Base-by-base conservation (phyloP, 2,329 filamentous ascomycete genomes). In the Metarhizium sp. region DNA sequence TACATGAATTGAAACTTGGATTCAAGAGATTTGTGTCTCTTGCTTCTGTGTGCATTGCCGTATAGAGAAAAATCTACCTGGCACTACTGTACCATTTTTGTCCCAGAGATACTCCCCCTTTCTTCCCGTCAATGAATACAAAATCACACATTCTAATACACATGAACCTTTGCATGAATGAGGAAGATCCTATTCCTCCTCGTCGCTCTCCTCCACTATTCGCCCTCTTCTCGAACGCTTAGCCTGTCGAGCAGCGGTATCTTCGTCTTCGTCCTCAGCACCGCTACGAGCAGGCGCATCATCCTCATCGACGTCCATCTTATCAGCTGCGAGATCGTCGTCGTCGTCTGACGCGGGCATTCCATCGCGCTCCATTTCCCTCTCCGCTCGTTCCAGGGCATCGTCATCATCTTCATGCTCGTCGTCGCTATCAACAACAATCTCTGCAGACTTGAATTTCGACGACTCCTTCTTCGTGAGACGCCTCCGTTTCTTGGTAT, bases 361-460 rank as follows among this genome's bases (percentile, higher is more conserved):
- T 47, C 67, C 70, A 10, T 67, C 65, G 50, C 66, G 66, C 36
- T 72, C 71, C 3, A 77, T 63, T 4, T 68, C 70, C 52, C 70
- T 67, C 60, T 78, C 76, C 0, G 74, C 75, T 34, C 71, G 70
- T n/a, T 78, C 76, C 4, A 78, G 69, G 5, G 68, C 69, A 46
- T 76, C 70, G 1, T 73, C 69, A 14, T 71, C 71, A 7, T 73
- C 67, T 10, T 69, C 75, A 3, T 77, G 78, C 13, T 80, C 81
- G 16, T 80, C 82, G 60, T 88, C 86, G 58, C 86, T 90, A 59
- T 92, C 88, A 48, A 90, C 86, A 32, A 96, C 84, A 59, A 91
- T 82, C 71, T 95, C 91, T 2, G 81, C 85, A 52, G 87, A 92
- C 79, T 96, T 96, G 78, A 82, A 95, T 71, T 95, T 95, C 68